Conservation (phyloP, 257 asterid genomes). For the Cynanchum wilfordii region DNA sequence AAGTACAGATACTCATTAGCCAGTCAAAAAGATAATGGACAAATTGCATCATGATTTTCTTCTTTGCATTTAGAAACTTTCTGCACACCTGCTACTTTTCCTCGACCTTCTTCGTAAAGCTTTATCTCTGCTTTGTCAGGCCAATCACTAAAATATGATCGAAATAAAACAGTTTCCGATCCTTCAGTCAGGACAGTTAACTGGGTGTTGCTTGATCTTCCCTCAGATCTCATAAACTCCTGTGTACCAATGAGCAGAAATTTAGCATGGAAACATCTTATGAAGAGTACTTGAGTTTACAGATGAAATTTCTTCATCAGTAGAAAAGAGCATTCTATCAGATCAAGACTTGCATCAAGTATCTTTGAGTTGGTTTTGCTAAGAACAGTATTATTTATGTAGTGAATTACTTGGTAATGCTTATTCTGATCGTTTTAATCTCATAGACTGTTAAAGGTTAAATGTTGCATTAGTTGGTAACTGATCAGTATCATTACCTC, state of each 20-base stretch:
- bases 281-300: neutral
- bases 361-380: neutral
- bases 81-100: constrained; percentile 79
- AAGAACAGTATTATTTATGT: neutral
- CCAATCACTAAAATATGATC: constrained; percentile 69
- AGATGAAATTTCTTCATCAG: neutral
- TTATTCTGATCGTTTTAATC: neutral
- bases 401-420: neutral
- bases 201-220: constrained; percentile 20
- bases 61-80: neutral
- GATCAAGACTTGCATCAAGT: neutral
- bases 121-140: constrained; percentile 42
- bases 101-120: constrained; percentile 59
- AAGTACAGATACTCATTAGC: neutral
- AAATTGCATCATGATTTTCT: neutral
- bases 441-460: neutral
- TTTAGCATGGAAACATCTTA: neutral
- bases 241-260: constrained; percentile 5
- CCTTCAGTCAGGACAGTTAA: constrained; percentile 57
- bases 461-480: constrained; percentile 12
- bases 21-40: neutral
- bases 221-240: constrained; percentile 34
- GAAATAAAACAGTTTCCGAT: constrained; percentile 62
- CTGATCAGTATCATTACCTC: constrained; percentile 44
- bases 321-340: neutral